Percentiles rank a stretch among this genome's conserved stretches.
These are phyloP conservation scores for Neurospora sp. DNA, from an alignment of 2,329 filamentous ascomycete genomes.

Conservation along the genomic window DNA sequence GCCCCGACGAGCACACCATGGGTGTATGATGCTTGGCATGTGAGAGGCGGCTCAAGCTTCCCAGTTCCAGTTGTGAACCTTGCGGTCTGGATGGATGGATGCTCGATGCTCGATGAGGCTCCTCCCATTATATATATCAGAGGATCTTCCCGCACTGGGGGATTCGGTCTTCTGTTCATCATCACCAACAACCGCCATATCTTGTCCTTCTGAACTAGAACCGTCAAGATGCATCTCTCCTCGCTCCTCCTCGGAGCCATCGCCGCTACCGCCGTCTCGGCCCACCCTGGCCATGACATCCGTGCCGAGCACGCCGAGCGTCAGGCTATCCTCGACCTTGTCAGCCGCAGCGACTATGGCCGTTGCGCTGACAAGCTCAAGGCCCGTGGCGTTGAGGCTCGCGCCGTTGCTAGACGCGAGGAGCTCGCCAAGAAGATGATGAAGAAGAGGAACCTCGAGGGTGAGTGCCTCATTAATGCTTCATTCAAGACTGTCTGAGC, in stretches of 20 bases:
- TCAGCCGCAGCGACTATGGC: conserved; percentile 23
- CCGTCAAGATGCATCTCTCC: conserved; percentile 17
- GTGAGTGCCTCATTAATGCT: conserved; percentile 6
- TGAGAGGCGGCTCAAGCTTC: neutral
- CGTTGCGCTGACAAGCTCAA: conserved; percentile 30
- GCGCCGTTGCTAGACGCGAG: conserved; percentile 28
- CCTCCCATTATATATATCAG: neutral
- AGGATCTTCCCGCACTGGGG: neutral
- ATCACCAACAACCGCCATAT: neutral
- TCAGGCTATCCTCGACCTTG: conserved; percentile 25
- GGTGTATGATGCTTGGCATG: neutral
- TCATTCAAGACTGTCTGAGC: neutral
- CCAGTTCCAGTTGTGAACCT: neutral
- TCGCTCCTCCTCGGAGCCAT: conserved; percentile 15
- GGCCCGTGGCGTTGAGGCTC: conserved; percentile 26
- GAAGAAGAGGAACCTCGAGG: conserved; percentile 22
- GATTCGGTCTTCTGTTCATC: neutral
- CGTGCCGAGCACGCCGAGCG: conserved; percentile 31
- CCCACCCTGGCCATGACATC: conserved; percentile 33
- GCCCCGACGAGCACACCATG: neutral
- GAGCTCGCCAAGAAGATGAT: conserved; percentile 23
- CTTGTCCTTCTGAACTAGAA: neutral
- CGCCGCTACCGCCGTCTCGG: conserved; percentile 15
- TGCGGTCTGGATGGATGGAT: neutral
- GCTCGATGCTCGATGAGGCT: neutral